Evolutionary conservation across 257 asterid genomes (phyloP).

Genomic region (Ilex aquifolium): DNA sequence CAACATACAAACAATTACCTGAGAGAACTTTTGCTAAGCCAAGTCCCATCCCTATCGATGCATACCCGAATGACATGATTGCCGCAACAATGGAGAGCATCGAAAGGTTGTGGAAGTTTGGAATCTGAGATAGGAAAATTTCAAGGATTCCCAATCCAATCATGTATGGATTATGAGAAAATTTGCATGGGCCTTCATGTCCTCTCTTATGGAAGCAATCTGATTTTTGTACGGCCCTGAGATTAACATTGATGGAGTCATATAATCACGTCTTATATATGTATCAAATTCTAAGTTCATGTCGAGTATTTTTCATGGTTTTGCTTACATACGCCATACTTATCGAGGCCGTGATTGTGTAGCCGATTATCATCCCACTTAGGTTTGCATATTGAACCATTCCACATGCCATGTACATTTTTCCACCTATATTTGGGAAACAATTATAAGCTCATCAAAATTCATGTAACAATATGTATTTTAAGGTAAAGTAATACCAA

Average conservation of each 20-base stretch:
- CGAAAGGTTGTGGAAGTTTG: constrained; percentile 56
- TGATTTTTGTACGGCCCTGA: constrained; percentile 61
- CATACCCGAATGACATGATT: constrained; percentile 56
- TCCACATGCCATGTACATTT: constrained; percentile 51
- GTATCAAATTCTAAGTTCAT: neutral
- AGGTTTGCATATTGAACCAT: constrained; percentile 52
- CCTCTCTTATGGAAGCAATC: constrained; percentile 52
- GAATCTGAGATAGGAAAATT: constrained; percentile 55
- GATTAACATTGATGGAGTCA: neutral
- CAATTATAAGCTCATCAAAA: neutral
- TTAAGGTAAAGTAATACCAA: too few relatives aligned
- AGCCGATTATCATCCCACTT: constrained; percentile 55
- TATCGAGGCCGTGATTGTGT: constrained; percentile 66
- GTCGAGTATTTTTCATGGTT: neutral
- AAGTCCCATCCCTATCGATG: constrained; percentile 65
- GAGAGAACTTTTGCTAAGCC: constrained; percentile 44
- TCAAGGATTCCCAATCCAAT: constrained; percentile 53
- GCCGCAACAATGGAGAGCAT: constrained; percentile 58
- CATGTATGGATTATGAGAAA: constrained; percentile 48
- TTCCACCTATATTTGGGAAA: constrained; percentile 28
- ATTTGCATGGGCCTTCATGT: constrained; percentile 32
- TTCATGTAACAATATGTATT: neutral
- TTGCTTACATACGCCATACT: constrained; percentile 54
- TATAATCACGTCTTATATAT: neutral
- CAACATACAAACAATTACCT: constrained; percentile 22